Conservation (phyloP, 2,329 filamentous ascomycete genomes). For the Fusarium foetens region DNA sequence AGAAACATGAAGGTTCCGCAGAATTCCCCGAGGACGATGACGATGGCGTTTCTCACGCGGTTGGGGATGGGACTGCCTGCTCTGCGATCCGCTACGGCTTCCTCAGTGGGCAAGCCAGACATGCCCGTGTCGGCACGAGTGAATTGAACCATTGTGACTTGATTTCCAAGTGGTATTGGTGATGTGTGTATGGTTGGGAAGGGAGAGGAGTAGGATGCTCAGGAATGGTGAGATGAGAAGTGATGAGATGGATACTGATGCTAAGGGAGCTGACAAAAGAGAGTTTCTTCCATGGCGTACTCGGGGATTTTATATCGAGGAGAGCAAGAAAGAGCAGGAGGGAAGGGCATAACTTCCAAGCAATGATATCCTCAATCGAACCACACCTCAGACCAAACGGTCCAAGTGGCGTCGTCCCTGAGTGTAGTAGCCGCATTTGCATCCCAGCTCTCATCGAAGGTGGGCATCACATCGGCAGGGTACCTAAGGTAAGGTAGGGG, state of each 20-base stretch:
- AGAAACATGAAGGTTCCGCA: conserved; percentile 65
- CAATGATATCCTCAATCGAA: conserved; percentile 12
- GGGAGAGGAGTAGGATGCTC: not conserved
- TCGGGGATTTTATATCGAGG: conserved; percentile 29
- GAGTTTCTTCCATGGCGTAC: conserved; percentile 9
- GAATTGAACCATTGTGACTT: conserved; percentile 25
- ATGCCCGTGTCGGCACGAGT: conserved; percentile 8
- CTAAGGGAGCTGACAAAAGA: not conserved
- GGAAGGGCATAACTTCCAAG: not conserved
- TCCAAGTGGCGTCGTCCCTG: conserved; percentile 22
- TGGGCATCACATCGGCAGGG: conserved; percentile 4
- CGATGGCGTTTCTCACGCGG: conserved; percentile 48
- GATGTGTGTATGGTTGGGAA: not conserved
- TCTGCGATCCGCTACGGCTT: conserved; percentile 13
- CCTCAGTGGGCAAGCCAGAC: conserved; percentile 25
- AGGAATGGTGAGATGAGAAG: not conserved
- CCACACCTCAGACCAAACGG: conserved; percentile 12
- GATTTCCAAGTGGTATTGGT: not conserved
- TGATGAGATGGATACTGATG: not conserved
- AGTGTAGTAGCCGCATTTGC: conserved; percentile 19
- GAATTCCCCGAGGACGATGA: conserved; percentile 61
- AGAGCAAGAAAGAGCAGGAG: not conserved
- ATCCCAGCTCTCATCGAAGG: not conserved
- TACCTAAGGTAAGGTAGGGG: not conserved
- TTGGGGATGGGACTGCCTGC: conserved; percentile 8